Evolutionary conservation across 768 basidiomycete species (phyloP).

Genomic region (Crassisporium funariophilum): DNA sequence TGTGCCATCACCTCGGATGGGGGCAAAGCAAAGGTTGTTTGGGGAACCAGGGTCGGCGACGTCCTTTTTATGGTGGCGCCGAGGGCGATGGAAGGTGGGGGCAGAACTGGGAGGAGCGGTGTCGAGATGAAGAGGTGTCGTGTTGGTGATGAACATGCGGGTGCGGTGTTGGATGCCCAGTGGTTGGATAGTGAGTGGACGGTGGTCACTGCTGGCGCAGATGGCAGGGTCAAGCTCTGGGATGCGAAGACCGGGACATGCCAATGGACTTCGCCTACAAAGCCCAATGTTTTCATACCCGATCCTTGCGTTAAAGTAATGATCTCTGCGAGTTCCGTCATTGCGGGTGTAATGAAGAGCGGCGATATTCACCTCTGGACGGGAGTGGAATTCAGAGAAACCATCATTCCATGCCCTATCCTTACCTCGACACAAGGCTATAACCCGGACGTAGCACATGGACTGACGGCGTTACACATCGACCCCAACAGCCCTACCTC

Average conservation of each 20-base stretch:
- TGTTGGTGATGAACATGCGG: constrained; percentile 65
- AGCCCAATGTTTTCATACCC: constrained; percentile 33
- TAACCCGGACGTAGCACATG: constrained; percentile 12
- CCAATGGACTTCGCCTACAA: constrained; percentile 60
- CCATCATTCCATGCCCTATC: constrained; percentile 40
- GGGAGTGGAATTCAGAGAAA: constrained; percentile 37
- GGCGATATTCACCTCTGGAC: constrained; percentile 63
- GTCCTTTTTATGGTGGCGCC: constrained; percentile 61
- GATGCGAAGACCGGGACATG: constrained; percentile 57
- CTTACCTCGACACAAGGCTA: constrained; percentile 15
- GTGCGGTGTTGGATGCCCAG: constrained; percentile 53
- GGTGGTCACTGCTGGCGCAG: constrained; percentile 57
- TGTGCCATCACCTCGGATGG: constrained; percentile 64
- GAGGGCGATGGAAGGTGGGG: constrained; percentile 57
- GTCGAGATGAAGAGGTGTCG: constrained; percentile 50
- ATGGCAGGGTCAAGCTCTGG: constrained; percentile 79
- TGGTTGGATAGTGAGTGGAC: constrained; percentile 42
- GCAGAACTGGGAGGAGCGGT: constrained; percentile 45
- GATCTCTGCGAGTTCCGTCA: constrained; percentile 41
- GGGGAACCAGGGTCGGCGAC: constrained; percentile 75
- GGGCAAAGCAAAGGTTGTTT: constrained; percentile 65
- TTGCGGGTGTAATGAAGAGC: constrained; percentile 54
- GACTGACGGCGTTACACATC: constrained; percentile 22
- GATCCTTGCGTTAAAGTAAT: constrained; percentile 55
- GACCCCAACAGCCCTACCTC: constrained; percentile 33